phyloP scores from a whole-genome alignment of 495 filamentous ascomycete genomes.

The Astrothelium subdiscretum region DNA sequence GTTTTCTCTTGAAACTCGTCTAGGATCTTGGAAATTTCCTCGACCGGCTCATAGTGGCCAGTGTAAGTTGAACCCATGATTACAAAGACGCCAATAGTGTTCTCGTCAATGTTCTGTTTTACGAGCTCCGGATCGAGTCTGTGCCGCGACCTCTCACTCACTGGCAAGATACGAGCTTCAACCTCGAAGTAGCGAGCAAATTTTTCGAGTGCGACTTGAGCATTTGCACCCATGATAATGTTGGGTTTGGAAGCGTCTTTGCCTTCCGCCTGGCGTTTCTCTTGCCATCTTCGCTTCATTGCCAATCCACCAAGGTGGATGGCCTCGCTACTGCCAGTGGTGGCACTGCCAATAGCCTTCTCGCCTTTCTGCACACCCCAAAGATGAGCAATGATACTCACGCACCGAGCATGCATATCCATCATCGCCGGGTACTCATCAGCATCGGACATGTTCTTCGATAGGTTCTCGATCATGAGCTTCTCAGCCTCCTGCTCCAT shows the following conservation, averaged over 20 bases:
- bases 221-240: slow-evolving; percentile 69
- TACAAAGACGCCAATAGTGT: slow-evolving; percentile 68
- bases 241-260: slow-evolving; percentile 55
- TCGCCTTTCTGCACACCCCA: slow-evolving; percentile 57
- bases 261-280: slow-evolving; percentile 45
- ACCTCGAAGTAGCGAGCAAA: slow-evolving; percentile 68
- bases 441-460: slow-evolving; percentile 57
- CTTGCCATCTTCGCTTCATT: slow-evolving; percentile 72
- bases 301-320: slow-evolving; percentile 66
- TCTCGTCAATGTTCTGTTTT: slow-evolving; percentile 58
- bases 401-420: slow-evolving; percentile 58
- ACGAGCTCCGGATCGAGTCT: slow-evolving; percentile 53
- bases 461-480: slow-evolving; percentile 56
- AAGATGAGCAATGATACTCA: slow-evolving; percentile 58
- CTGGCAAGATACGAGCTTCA: slow-evolving; percentile 57
- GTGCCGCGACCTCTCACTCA: slow-evolving; percentile 50
- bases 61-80: slow-evolving; percentile 68
- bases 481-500: slow-evolving; percentile 55
- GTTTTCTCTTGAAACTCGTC: slow-evolving; percentile 55
- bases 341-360: slow-evolving; percentile 59
- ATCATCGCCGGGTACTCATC: slow-evolving; percentile 71
- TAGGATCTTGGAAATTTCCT: slow-evolving; percentile 52
- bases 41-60: slow-evolving; percentile 65
- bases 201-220: slow-evolving; percentile 67
- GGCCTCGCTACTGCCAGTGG: slow-evolving; percentile 62